These are phyloP conservation scores for Bruguiera hainesii DNA, from an alignment of 441 rosid species.

Conservation along the genomic window DNA sequence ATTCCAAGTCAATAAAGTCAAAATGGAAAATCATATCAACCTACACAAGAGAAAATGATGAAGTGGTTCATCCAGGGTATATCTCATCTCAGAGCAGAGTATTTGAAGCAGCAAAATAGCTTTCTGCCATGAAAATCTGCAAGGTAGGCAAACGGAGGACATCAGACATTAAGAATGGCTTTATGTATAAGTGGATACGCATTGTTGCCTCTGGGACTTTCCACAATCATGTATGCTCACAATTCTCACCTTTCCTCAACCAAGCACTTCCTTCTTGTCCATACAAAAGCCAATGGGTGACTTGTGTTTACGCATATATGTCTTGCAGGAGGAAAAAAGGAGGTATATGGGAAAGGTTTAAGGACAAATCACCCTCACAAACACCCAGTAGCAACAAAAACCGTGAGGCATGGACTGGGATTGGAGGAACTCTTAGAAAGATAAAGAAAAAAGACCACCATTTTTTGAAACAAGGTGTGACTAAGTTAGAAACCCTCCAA, in stretches of 20 bases:
- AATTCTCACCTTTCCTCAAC: constrained; percentile 34
- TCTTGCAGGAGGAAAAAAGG: not conserved
- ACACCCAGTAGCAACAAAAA: not conserved
- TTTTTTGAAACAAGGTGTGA: not conserved
- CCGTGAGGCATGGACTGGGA: not conserved
- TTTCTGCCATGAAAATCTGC: constrained; percentile 49
- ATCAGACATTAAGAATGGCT: constrained; percentile 32
- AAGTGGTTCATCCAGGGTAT: constrained; percentile 36
- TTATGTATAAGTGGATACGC: constrained; percentile 16
- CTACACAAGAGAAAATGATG: constrained; percentile 38
- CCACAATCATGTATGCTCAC: constrained; percentile 21
- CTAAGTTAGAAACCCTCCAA: not conserved
- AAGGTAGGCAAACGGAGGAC: constrained; percentile 40
- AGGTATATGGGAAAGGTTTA: not conserved
- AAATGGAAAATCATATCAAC: constrained; percentile 28
- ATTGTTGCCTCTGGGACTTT: constrained; percentile 19
- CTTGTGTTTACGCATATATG: constrained; percentile 1
- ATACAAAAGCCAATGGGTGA: not conserved
- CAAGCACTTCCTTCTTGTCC: constrained; percentile 10
- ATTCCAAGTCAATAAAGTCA: not conserved
- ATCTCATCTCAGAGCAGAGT: constrained; percentile 45
- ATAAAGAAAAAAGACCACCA: not conserved
- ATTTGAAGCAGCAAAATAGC: constrained; percentile 43
- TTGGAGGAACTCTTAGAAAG: not conserved
- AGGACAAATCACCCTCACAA: constrained; percentile 9